phyloP scores from a whole-genome alignment of 2,329 filamentous ascomycete genomes.

The Lachnellula occidentalis region DNA sequence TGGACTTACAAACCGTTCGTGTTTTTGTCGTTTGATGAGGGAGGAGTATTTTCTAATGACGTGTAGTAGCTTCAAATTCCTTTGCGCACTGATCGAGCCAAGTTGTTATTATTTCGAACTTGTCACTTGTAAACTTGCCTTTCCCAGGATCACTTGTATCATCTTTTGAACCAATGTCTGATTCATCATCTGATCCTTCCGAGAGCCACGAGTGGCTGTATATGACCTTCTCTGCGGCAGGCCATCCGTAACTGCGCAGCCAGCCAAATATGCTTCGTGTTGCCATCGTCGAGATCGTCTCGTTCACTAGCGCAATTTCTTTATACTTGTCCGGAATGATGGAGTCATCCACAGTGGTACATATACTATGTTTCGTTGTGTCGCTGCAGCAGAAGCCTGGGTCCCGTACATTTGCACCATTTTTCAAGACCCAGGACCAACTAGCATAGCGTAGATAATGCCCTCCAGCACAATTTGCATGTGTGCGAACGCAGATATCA shows the following conservation, averaged over 20 bases:
- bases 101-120: slow-evolving; percentile 2
- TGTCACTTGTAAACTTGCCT: background rate
- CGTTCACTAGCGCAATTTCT: slow-evolving; percentile 1
- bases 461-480: slow-evolving; percentile 22
- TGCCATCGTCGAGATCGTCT: slow-evolving; percentile 26
- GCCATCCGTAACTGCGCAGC: slow-evolving; percentile 25
- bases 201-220: slow-evolving; percentile 26
- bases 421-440: slow-evolving; percentile 20
- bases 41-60: too few species aligned
- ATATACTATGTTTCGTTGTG: background rate
- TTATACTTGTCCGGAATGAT: background rate
- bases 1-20: too few species aligned
- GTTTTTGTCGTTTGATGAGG: too few species aligned
- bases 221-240: slow-evolving; percentile 21
- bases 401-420: slow-evolving; percentile 4
- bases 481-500: slow-evolving; percentile 28
- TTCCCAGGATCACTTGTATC: slow-evolving; percentile 2
- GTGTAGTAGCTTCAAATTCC: too few species aligned
- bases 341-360: background rate
- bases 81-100: slow-evolving; percentile 1
- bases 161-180: background rate
- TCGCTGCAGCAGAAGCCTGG: slow-evolving; percentile 12
- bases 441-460: slow-evolving; percentile 25
- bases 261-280: slow-evolving; percentile 30
- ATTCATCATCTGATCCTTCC: slow-evolving; percentile 22